Conservation (phyloP, 768 basidiomycete species). For the Pleurotus tuoliensis region DNA sequence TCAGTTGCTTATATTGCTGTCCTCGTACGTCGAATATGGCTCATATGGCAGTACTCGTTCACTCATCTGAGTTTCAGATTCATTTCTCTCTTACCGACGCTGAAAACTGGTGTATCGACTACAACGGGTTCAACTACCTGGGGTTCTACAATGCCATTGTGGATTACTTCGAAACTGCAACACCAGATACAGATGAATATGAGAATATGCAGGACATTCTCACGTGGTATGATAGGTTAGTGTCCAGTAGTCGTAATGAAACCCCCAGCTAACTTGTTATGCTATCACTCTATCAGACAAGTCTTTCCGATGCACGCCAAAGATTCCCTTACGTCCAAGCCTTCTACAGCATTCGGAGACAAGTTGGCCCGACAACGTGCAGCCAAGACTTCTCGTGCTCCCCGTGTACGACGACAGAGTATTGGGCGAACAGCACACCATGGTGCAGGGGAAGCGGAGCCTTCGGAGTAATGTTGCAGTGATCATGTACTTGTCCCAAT, state of each 20-base stretch:
- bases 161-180: constrained; percentile 19
- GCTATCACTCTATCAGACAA: no score
- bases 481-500: no score
- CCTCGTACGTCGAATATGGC: not conserved
- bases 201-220: not conserved
- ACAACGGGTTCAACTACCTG: constrained; percentile 18
- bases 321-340: no score
- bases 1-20: constrained; percentile 8
- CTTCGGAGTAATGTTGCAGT: no score
- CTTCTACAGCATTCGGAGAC: no score
- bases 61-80: constrained; percentile 11
- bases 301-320: no score
- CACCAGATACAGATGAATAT: not conserved
- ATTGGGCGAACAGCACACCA: no score
- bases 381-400: no score
- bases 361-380: no score
- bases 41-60: not conserved
- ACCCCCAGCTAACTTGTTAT: no score
- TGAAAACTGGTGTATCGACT: constrained; percentile 13
- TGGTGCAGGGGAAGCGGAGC: no score
- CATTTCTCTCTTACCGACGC: constrained; percentile 17
- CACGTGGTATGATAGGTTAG: not conserved
- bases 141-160: constrained; percentile 20
- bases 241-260: not conserved
- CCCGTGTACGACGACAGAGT: no score